A percentile compares a stretch with the other conserved stretches of the same genome.
Evolutionary conservation across 2,329 filamentous ascomycete species (phyloP).

Genomic region (Aspergillus tamarii): DNA sequence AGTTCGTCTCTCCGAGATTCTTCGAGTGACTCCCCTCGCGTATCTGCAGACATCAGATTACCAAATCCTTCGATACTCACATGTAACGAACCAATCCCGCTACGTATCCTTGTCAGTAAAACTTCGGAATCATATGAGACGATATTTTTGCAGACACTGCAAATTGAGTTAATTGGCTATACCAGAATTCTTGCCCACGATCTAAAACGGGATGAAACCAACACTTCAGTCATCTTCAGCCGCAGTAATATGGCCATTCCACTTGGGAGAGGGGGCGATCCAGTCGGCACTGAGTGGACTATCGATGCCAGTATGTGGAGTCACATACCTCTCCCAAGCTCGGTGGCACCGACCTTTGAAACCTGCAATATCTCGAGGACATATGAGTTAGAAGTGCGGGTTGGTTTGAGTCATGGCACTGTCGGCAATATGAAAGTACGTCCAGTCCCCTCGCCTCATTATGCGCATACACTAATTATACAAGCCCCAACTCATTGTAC

Average conservation of each 20-base stretch:
- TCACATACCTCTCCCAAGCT: slow-evolving; percentile 73
- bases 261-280: slow-evolving; percentile 61
- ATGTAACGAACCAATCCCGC: slow-evolving; percentile 81
- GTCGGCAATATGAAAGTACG: slow-evolving; percentile 56
- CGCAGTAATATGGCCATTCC: slow-evolving; percentile 72
- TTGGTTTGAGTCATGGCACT: slow-evolving; percentile 76
- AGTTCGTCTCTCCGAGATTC: slow-evolving; percentile 31
- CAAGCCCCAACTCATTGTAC: slow-evolving; percentile 72
- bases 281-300: slow-evolving; percentile 68
- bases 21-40: slow-evolving; percentile 52
- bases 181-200: slow-evolving; percentile 81
- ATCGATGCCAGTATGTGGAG: slow-evolving; percentile 76
- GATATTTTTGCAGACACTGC: slow-evolving; percentile 75
- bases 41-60: slow-evolving; percentile 80
- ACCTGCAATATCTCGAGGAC: slow-evolving; percentile 83
- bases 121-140: slow-evolving; percentile 69
- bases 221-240: slow-evolving; percentile 75
- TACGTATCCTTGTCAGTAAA: slow-evolving; percentile 79
- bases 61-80: slow-evolving; percentile 88
- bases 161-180: slow-evolving; percentile 78
- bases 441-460: slow-evolving; percentile 10
- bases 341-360: slow-evolving; percentile 81
- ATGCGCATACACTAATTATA: slow-evolving; percentile 21
- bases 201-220: slow-evolving; percentile 68
- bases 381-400: slow-evolving; percentile 81